These are phyloP conservation scores for Microcyclosporella mali DNA, from an alignment of 2,329 filamentous ascomycete genomes.

Conservation along the genomic window DNA sequence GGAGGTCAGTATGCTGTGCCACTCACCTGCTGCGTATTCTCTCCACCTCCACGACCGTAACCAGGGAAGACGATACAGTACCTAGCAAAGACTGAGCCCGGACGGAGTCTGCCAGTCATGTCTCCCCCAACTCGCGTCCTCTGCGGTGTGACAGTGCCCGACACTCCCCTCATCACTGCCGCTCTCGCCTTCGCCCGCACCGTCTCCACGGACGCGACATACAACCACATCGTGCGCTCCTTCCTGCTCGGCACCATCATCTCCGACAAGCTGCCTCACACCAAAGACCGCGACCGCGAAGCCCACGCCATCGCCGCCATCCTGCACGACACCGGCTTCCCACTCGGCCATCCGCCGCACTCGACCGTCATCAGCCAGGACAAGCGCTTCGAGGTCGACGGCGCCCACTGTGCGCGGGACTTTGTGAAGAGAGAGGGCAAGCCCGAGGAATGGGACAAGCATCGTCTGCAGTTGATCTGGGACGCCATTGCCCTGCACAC, in stretches of 20 bases:
- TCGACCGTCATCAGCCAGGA: slow-evolving; percentile 36
- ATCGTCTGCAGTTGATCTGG: slow-evolving; percentile 43
- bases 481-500: slow-evolving; percentile 46
- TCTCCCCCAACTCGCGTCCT: slow-evolving; percentile 9
- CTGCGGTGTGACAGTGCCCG: slow-evolving; percentile 32
- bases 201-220: slow-evolving; percentile 29
- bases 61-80: no score
- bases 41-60: no score
- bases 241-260: slow-evolving; percentile 35
- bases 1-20: no score
- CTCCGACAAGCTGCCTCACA: slow-evolving; percentile 29
- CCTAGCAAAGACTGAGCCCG: no score
- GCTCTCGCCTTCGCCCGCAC: slow-evolving; percentile 30
- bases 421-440: slow-evolving; percentile 31
- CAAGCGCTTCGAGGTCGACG: slow-evolving; percentile 48
- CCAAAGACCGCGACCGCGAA: slow-evolving; percentile 16
- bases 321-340: slow-evolving; percentile 37
- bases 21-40: no score
- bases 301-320: slow-evolving; percentile 18
- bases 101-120: no score
- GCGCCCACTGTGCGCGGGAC: slow-evolving; percentile 40
- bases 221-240: slow-evolving; percentile 37
- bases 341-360: slow-evolving; percentile 38
- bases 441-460: slow-evolving; percentile 34
- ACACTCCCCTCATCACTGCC: slow-evolving; percentile 34